Base-by-base conservation (phyloP, 495 filamentous ascomycete species). In the Gamarada debralockiae region DNA sequence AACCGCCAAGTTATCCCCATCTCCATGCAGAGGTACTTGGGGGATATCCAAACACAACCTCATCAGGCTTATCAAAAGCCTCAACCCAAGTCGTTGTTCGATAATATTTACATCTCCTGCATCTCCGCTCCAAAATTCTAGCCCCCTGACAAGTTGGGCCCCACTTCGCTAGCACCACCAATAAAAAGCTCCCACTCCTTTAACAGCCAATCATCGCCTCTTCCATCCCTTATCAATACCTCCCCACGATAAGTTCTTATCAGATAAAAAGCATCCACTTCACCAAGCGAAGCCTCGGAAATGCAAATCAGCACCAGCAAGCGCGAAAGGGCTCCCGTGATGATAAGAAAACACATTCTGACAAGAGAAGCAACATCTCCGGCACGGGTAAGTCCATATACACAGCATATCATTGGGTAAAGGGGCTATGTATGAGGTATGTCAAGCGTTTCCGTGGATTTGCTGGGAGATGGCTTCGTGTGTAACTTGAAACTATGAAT, bases 401-500 rank as follows among this genome's bases (percentile, higher is more conserved):
- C 3, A 21, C 12, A 2, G 0, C 4, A 14, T 18, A 6, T 34
- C 9, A 52, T 52, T 52, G 38, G 49, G 14, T 21, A 6, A 15
- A 10, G 2, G n/a, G 29, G 7, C 3, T 18, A 41, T 29, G 15
- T 15, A 18, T 27, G 22, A 22, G 23, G 43, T 25, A 25, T 17
- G 40, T 17, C 24, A 21, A 34, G 43, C 43, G 36, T 48, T 57
- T 57, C 55, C 55, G 48, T 40, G 55, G 48, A 57, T 42, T 45
- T 52, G 42, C 31, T 39, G 29, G 48, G 33, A 51, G 41, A 14
- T 50, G 12, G 1, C 17, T 14, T 23, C 7, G 49, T 12, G 39
- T 18, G 31, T 29, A 29, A 4, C 5, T 29, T 10, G 5, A 5
- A 29, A 4, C 27, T 29, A 4, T 29, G 10, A 10, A 29, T 29